A percentile compares a stretch with the other conserved stretches of the same genome.
Evolutionary conservation across 352 stramenopile species (phyloP).

Genomic region (Phytophthora sojae): DNA sequence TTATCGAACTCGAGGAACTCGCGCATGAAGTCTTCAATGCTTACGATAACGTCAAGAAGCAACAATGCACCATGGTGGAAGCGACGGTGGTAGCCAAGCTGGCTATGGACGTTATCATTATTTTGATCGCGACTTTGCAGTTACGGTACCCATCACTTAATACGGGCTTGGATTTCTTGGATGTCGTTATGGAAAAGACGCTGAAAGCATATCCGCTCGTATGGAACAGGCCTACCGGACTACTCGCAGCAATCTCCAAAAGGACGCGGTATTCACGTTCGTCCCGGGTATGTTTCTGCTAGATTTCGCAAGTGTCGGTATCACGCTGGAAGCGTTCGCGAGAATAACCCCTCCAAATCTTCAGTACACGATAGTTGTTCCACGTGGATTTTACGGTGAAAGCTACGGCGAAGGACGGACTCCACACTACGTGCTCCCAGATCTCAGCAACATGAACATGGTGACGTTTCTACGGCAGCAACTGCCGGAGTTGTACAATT

Average conservation of each 20-base stretch:
- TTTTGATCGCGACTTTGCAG: slow-evolving; percentile 31
- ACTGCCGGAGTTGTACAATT: slow-evolving; percentile 28
- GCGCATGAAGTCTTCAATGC: slow-evolving; percentile 22
- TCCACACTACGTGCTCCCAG: slow-evolving; percentile 21
- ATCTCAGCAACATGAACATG: slow-evolving; percentile 10
- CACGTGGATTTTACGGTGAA: slow-evolving; percentile 21
- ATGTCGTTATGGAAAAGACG: not conserved
- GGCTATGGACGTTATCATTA: slow-evolving; percentile 23
- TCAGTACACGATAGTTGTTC: not conserved
- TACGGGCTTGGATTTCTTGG: not conserved
- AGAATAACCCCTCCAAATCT: not conserved
- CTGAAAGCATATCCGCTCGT: not conserved
- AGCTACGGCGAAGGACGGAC: slow-evolving; percentile 24
- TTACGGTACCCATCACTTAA: slow-evolving; percentile 27
- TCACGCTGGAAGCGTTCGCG: not conserved
- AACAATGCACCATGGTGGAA: slow-evolving; percentile 42
- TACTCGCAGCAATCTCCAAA: not conserved
- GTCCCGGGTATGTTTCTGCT: not conserved
- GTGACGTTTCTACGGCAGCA: slow-evolving; percentile 27
- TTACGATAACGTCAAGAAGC: slow-evolving; percentile 34
- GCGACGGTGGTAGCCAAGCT: slow-evolving; percentile 37
- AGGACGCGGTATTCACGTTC: not conserved
- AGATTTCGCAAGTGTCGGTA: not conserved
- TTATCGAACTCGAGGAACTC: slow-evolving; percentile 38
- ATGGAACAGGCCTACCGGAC: not conserved